Percentiles rank a stretch among this genome's conserved stretches.
Conservation (phyloP, 1,284 basidiomycete species). For the Erythrobasidium hasegawianum region DNA sequence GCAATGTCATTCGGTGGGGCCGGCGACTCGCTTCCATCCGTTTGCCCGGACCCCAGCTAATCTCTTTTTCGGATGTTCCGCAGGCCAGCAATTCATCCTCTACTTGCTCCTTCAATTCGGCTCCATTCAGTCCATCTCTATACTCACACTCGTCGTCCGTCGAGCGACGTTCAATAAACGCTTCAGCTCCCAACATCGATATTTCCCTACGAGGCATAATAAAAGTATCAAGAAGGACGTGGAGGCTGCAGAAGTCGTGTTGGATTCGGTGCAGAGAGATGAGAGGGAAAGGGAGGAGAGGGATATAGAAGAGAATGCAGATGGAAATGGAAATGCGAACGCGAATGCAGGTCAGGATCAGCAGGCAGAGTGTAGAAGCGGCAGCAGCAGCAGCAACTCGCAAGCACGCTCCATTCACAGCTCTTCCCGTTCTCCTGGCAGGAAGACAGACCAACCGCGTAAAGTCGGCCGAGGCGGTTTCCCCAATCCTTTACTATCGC, state of each 20-base stretch:
- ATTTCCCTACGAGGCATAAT: slow-evolving; percentile 14
- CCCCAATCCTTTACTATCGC: slow-evolving; percentile 22
- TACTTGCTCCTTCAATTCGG: slow-evolving; percentile 29
- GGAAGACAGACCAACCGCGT: not conserved
- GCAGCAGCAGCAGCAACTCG: not conserved
- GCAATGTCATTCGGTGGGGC: slow-evolving; percentile 24
- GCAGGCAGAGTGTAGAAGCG: too few relatives aligned
- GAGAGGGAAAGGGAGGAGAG: slow-evolving; percentile 1
- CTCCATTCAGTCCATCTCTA: slow-evolving; percentile 27
- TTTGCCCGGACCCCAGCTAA: too few relatives aligned
- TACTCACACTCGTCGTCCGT: slow-evolving; percentile 12
- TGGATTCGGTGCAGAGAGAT: not conserved
- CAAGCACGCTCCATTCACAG: not conserved
- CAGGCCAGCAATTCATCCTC: slow-evolving; percentile 32
- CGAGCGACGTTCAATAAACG: slow-evolving; percentile 10
- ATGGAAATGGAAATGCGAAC: too few relatives aligned
- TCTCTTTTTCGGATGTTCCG: too few relatives aligned
- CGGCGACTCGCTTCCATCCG: too few relatives aligned
- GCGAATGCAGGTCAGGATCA: too few relatives aligned
- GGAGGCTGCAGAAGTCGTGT: slow-evolving; percentile 13
- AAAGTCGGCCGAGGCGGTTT: slow-evolving; percentile 22
- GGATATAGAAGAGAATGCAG: not conserved
- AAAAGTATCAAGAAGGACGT: slow-evolving; percentile 11
- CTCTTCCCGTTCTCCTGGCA: not conserved
- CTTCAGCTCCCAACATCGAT: slow-evolving; percentile 2